These are phyloP conservation scores for Saccharomycopsis lassenensis DNA, from an alignment of 805 yeast species.

Conservation along the genomic window DNA sequence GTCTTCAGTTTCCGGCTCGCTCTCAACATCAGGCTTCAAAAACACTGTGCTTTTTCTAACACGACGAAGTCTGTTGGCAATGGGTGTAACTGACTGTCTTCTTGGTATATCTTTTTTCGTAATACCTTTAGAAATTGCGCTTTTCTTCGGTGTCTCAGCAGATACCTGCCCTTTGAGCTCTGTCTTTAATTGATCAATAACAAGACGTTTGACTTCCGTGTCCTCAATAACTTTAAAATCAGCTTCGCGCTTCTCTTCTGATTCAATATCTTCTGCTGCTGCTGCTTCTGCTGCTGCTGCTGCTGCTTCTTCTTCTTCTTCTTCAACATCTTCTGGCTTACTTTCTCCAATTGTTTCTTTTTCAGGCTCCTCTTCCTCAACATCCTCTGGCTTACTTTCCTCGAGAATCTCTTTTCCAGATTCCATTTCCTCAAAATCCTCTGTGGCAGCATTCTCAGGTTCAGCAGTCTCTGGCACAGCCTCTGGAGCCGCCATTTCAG, in stretches of 20 bases:
- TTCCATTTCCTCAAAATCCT: conserved; percentile 4
- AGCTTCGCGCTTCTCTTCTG: background rate
- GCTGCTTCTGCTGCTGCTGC: background rate
- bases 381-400: no score
- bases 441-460: background rate
- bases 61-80: background rate
- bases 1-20: no score
- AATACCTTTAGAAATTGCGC: no score
- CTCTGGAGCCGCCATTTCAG: no score
- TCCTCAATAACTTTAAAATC: background rate
- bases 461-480: no score
- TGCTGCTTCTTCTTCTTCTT: background rate
- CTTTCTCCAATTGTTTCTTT: background rate
- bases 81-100: background rate
- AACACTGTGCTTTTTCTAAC: no score
- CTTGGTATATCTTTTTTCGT: background rate
- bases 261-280: conserved; percentile 1
- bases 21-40: no score
- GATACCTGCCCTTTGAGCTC: background rate
- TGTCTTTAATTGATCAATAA: background rate
- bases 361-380: conserved; percentile 2
- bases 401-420: conserved; percentile 9
- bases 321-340: conserved; percentile 2
- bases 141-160: background rate
- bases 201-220: background rate